phyloP scores from a whole-genome alignment of 129 eudicot genomes.

The Flaveria linearis region DNA sequence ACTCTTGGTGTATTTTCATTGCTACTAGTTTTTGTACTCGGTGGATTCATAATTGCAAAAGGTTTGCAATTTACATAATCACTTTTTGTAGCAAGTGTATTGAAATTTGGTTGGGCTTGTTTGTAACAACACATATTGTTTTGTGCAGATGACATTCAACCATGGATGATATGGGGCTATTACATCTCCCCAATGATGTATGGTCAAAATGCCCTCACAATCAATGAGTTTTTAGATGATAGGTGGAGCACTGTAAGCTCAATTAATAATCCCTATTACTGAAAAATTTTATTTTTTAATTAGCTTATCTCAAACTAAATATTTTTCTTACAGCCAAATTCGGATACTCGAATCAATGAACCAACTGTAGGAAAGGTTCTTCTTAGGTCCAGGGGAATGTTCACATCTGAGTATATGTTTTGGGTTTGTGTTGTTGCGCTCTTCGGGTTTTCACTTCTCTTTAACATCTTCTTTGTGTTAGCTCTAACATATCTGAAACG shows the following conservation, averaged over 20 bases:
- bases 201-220: slow-evolving; percentile 73
- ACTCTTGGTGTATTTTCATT: slow-evolving; percentile 60
- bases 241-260: slow-evolving; percentile 78
- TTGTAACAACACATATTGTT: too few species aligned
- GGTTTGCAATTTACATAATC: slow-evolving; percentile 35
- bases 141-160: slow-evolving; percentile 60
- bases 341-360: slow-evolving; percentile 49
- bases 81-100: neutral
- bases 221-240: slow-evolving; percentile 69
- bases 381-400: slow-evolving; percentile 56
- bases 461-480: slow-evolving; percentile 60
- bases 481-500: slow-evolving; percentile 74
- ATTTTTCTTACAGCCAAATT: slow-evolving; percentile 42
- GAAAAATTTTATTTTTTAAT: too few species aligned
- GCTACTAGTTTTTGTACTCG: slow-evolving; percentile 65
- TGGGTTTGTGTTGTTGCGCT: slow-evolving; percentile 75
- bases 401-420: slow-evolving; percentile 52
- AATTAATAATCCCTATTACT: neutral
- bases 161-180: slow-evolving; percentile 87
- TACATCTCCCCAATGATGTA: slow-evolving; percentile 82
- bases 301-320: too few species aligned
- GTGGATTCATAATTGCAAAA: slow-evolving; percentile 79
- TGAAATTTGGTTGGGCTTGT: too few species aligned
- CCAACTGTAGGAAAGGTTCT: slow-evolving; percentile 64
- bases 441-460: slow-evolving; percentile 59